These are phyloP conservation scores for Letharia columbiana DNA, from an alignment of 495 filamentous ascomycete genomes.

Conservation along the genomic window DNA sequence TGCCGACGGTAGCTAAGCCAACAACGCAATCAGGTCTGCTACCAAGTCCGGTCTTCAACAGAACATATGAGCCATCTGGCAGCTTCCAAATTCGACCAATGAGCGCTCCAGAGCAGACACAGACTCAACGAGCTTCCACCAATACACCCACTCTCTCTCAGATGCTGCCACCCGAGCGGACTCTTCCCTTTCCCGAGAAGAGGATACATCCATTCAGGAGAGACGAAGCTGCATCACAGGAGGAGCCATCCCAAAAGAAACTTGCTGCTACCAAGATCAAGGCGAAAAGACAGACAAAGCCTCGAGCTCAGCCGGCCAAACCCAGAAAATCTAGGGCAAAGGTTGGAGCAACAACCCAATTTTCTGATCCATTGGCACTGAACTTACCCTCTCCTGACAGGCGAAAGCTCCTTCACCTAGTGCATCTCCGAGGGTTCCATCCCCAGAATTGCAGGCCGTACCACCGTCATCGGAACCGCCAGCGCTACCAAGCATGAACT, in stretches of 20 bases:
- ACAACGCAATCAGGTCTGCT: not conserved
- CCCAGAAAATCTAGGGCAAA: conserved; percentile 1
- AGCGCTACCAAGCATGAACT: not conserved
- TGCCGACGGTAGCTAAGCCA: not conserved
- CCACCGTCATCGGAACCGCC: not conserved
- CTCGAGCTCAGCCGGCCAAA: conserved; percentile 1
- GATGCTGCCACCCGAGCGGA: conserved; percentile 39
- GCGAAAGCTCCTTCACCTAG: not conserved
- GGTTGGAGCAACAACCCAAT: not conserved
- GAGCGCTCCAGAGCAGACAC: conserved; percentile 15
- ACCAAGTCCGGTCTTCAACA: conserved; percentile 2
- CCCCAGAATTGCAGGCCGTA: not conserved
- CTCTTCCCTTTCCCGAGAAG: conserved; percentile 36
- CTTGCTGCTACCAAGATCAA: conserved; percentile 5
- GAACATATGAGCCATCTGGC: conserved; percentile 2
- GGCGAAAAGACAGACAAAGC: conserved; percentile 6
- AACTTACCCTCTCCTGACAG: not conserved
- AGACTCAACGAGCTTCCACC: not conserved
- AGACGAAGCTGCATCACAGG: not conserved
- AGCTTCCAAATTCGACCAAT: conserved; percentile 14
- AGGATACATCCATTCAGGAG: conserved; percentile 21
- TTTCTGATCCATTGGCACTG: not conserved
- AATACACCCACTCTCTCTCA: conserved; percentile 27
- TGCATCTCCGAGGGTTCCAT: not conserved
- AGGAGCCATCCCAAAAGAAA: not conserved